phyloP scores from a whole-genome alignment of 1,284 basidiomycete species.

The Schizophyllum commune region DNA sequence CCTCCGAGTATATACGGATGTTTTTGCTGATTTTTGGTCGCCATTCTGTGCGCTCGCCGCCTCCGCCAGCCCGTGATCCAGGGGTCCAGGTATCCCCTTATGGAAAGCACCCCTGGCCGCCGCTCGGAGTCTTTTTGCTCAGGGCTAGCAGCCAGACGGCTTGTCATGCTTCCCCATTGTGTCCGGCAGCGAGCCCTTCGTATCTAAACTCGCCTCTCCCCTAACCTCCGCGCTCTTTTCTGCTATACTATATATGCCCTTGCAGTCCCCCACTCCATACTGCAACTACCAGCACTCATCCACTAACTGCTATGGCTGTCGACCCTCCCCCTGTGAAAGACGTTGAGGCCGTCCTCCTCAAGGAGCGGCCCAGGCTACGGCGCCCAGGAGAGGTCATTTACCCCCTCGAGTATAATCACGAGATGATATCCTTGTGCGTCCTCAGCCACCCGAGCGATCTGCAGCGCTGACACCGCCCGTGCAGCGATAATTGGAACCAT shows the following conservation, averaged over 20 bases:
- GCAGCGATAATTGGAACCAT: slow-evolving; percentile 63
- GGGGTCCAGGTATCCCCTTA: neutral
- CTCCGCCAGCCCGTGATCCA: neutral
- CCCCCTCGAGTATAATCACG: slow-evolving; percentile 41
- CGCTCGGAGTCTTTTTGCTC: neutral
- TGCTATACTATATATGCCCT: neutral
- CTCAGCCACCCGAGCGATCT: neutral
- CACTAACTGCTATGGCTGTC: slow-evolving; percentile 17
- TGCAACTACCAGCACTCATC: neutral
- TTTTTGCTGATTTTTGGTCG: too few species aligned
- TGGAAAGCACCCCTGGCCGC: neutral
- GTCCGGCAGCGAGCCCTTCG: neutral
- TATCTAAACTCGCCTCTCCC: neutral
- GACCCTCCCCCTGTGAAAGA: slow-evolving; percentile 31
- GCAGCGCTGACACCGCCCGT: slow-evolving; percentile 3
- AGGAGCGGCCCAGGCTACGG: slow-evolving; percentile 33
- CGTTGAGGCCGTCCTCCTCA: slow-evolving; percentile 36
- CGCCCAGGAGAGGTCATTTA: slow-evolving; percentile 42
- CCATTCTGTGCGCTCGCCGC: too few species aligned
- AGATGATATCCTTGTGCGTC: slow-evolving; percentile 44
- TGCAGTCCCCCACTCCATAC: neutral
- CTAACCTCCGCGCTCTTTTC: neutral
- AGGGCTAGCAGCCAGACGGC: neutral
- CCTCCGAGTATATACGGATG: too few species aligned
- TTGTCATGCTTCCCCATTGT: neutral